Evolutionary conservation across 192 early-diverging fungal species (phyloP).

Genomic region (Cladochytrium replicatum): DNA sequence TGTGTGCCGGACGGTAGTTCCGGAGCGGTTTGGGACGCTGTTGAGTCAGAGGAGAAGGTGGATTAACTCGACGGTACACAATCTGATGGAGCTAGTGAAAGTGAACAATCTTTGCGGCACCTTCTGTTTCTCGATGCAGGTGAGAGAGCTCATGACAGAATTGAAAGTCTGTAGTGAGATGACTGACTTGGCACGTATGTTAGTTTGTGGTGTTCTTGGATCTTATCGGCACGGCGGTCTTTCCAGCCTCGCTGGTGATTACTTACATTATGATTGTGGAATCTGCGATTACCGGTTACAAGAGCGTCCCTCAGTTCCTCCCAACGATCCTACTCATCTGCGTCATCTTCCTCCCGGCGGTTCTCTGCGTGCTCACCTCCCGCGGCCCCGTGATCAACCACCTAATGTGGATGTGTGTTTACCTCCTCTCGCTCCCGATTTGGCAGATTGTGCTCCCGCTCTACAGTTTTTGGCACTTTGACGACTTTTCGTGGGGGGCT

Average conservation of each 20-base stretch:
- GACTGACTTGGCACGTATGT: background rate
- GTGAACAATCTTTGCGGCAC: slow-evolving; percentile 88
- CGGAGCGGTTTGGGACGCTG: slow-evolving; percentile 70
- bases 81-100: slow-evolving; percentile 77
- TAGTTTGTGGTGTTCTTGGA: slow-evolving; percentile 40
- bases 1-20: slow-evolving; percentile 83
- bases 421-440: slow-evolving; percentile 67
- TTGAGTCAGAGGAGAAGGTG: slow-evolving; percentile 85
- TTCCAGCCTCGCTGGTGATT: slow-evolving; percentile 76
- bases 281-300: slow-evolving; percentile 16
- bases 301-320: slow-evolving; percentile 1
- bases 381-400: slow-evolving; percentile 58
- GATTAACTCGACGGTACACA: slow-evolving; percentile 98
- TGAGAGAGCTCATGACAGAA: slow-evolving; percentile 3
- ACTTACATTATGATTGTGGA: slow-evolving; percentile 68
- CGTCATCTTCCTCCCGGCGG: slow-evolving; percentile 70
- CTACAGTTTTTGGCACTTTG: slow-evolving; percentile 56
- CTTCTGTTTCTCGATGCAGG: slow-evolving; percentile 93
- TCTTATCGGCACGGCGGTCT: slow-evolving; percentile 73
- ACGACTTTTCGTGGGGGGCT: slow-evolving; percentile 46
- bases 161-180: slow-evolving; percentile 5
- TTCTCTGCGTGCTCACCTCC: slow-evolving; percentile 82
- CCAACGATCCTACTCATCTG: slow-evolving; percentile 50
- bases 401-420: slow-evolving; percentile 77
- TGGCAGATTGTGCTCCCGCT: slow-evolving; percentile 85